A percentile compares a stretch with the other conserved stretches of the same genome.
Evolutionary conservation across 305 asterid species (phyloP).

Genomic region (Rubia peregrina): DNA sequence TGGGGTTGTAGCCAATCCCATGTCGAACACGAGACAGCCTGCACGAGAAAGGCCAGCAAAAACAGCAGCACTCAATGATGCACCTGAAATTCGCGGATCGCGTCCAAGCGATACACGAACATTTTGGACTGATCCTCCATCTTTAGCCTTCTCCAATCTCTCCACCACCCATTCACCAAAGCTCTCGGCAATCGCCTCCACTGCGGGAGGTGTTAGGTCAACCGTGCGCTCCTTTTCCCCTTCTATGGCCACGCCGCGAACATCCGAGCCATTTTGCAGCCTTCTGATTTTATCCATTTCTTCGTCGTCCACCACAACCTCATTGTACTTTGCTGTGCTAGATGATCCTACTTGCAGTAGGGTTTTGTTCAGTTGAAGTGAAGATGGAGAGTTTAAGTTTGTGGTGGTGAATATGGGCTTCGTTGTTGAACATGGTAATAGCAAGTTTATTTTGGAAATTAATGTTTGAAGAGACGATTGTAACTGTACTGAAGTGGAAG

Average conservation of each 20-base stretch:
- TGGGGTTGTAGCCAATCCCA: conserved; percentile 95
- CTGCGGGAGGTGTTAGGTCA: conserved; percentile 70
- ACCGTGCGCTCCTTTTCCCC: conserved; percentile 75
- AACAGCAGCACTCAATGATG: conserved; percentile 50
- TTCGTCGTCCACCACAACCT: conserved; percentile 59
- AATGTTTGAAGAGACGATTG: conserved; percentile 23
- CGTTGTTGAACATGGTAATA: conserved; percentile 17
- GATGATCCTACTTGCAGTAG: conserved; percentile 26
- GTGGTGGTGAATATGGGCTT: conserved; percentile 21
- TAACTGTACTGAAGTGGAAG: conserved; percentile 31
- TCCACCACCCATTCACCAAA: conserved; percentile 79
- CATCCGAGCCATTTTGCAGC: conserved; percentile 87
- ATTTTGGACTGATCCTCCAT: conserved; percentile 17
- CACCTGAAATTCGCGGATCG: conserved; percentile 79
- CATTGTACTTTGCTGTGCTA: conserved; percentile 36
- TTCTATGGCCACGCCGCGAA: conserved; percentile 82
- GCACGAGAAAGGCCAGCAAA: conserved; percentile 66
- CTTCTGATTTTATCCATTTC: conserved; percentile 71
- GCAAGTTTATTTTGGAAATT: conserved; percentile 27
- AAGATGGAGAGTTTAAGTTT: conserved; percentile 24
- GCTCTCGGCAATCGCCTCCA: conserved; percentile 87
- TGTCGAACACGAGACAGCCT: conserved; percentile 61
- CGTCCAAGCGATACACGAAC: conserved; percentile 63
- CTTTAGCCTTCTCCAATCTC: conserved; percentile 21
- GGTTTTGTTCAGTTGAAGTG: conserved; percentile 19